Base-by-base conservation (phyloP, 306 rosid species). In the Castanopsis chinensis region DNA sequence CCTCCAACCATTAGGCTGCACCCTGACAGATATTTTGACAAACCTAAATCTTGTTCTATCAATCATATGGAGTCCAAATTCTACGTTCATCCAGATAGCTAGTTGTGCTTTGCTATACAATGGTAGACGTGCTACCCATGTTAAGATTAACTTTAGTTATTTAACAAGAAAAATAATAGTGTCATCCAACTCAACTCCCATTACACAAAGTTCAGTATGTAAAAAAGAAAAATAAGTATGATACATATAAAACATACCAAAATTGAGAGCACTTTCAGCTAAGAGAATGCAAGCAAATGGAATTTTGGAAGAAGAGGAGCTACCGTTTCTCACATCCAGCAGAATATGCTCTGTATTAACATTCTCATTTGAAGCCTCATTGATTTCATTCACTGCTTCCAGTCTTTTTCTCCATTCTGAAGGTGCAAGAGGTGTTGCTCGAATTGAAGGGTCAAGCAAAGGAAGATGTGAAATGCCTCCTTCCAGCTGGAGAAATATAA, bases 281-380 rank as follows among this genome's bases (percentile, higher is more conserved):
- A n/a, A 78, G 78, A 56, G 73, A 56, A 23, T 60, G 60, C 60
- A 55, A 83, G 77, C 60, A 77, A 78, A 58, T 28, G 20, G 43
- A 43, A 81, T 35, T 70, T 49, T 12, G 45, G 68, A 71, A 81
- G 64, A 21, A 71, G 5, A 84, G 79, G n/a, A 23, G 69, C 71
- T 92, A 95, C 99, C 97, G 77, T 95, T 92, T 89, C 98, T 90
- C 65, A 95, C 91, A 81, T 95, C 98, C 86, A 95, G 80, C 20
- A 95, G 71, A 84, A 92, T 76, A 69, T 68, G 80, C 32, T 82
- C 78, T 52, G 75, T 32, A 60, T 76, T 76, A 21, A 41, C 58
- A 81, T 76, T 28, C 78, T 83, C 84, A 76, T 79, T 78, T 81
- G 90, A 80, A 15, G 82, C 65, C 51, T 65, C 82, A 72, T 74